These are phyloP conservation scores for Xylaria sp. DNA, from an alignment of 2,329 filamentous ascomycete species.

Conservation along the genomic window DNA sequence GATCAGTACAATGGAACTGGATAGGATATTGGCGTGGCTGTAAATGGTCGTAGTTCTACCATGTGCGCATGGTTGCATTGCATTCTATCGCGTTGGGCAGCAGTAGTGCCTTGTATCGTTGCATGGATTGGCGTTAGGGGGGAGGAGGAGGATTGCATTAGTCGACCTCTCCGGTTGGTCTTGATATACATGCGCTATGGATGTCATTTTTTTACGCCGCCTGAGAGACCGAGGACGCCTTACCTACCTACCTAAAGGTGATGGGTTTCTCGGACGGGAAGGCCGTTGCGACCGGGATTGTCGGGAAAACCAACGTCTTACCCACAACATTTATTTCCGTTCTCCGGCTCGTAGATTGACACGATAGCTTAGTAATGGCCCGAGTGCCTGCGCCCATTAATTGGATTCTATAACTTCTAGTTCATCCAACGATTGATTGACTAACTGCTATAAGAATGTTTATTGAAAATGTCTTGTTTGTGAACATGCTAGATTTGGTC, in stretches of 20 bases:
- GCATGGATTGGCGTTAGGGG: constrained; percentile 35
- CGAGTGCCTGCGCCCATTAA: background rate
- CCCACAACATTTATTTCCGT: background rate
- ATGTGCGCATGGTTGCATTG: constrained; percentile 5
- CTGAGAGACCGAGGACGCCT: background rate
- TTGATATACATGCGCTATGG: constrained; percentile 21
- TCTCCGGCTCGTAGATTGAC: background rate
- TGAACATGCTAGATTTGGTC: background rate
- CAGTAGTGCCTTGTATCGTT: constrained; percentile 27
- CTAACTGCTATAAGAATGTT: too few species aligned
- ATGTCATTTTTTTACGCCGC: constrained; percentile 4
- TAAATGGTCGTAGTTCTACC: background rate
- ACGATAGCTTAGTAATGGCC: background rate
- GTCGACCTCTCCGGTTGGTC: constrained; percentile 21
- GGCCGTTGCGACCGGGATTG: background rate
- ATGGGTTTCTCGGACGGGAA: background rate
- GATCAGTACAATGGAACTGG: constrained; percentile 41
- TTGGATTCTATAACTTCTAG: background rate
- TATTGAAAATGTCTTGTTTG: too few species aligned
- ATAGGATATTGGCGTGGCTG: background rate
- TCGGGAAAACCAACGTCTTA: background rate
- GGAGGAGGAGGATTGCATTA: constrained; percentile 6
- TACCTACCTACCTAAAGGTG: background rate
- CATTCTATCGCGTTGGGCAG: constrained; percentile 13
- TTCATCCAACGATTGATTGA: too few species aligned